Conservation (phyloP, 306 rosid genomes). For the Prunus salicina region DNA sequence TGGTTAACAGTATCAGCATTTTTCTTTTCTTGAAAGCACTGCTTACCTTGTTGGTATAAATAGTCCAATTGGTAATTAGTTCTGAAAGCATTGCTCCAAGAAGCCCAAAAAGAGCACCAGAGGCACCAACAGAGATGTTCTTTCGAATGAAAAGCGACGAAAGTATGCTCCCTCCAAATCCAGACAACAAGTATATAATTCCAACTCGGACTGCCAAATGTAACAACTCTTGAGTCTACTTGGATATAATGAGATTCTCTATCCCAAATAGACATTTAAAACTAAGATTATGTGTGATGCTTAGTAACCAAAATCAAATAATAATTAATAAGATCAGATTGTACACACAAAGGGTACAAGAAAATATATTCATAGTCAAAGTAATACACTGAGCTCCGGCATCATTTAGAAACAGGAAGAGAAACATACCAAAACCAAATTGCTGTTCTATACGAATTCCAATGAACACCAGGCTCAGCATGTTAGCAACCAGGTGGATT, state of each 20-base stretch:
- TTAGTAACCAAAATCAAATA: not conserved
- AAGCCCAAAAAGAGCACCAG: constrained; percentile 89
- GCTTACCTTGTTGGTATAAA: constrained; percentile 73
- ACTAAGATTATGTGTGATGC: not conserved
- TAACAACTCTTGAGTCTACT: not conserved
- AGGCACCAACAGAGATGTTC: constrained; percentile 87
- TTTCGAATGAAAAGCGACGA: constrained; percentile 60
- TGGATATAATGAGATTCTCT: not conserved
- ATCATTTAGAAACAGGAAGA: not conserved
- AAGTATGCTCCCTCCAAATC: constrained; percentile 73
- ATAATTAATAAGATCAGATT: constrained; percentile 7
- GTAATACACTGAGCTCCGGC: not conserved
- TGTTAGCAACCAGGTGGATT: constrained; percentile 69
- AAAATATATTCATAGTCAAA: not conserved
- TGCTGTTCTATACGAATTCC: constrained; percentile 91
- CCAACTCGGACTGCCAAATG: constrained; percentile 72
- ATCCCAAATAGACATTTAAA: not conserved
- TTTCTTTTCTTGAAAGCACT: not conserved
- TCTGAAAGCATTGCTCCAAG: constrained; percentile 99
- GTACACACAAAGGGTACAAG: not conserved
- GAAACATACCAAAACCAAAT: constrained; percentile 73
- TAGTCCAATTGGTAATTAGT: constrained; percentile 85
- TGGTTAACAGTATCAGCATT: not conserved
- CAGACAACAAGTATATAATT: constrained; percentile 58
- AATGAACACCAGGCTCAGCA: constrained; percentile 73